These are phyloP conservation scores for Rhizopogon roseolus DNA, from an alignment of 768 basidiomycete genomes.

Conservation along the genomic window DNA sequence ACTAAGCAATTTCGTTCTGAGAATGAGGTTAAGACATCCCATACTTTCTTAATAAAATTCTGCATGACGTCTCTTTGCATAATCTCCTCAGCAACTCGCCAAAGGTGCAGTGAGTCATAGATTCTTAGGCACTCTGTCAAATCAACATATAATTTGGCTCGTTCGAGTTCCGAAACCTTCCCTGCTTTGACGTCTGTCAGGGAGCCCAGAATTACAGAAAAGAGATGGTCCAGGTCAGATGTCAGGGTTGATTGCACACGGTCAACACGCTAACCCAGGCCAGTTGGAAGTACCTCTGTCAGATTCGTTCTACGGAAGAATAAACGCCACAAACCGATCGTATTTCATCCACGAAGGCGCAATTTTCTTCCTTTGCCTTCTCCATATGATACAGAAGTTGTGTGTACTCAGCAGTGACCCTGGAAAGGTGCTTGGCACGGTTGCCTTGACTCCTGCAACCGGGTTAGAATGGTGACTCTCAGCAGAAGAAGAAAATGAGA, in stretches of 20 bases:
- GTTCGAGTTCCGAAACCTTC: slow-evolving; percentile 59
- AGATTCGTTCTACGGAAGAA: not conserved
- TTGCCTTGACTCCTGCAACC: slow-evolving; percentile 49
- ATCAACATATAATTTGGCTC: slow-evolving; percentile 56
- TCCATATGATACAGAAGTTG: slow-evolving; percentile 87
- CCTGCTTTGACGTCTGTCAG: slow-evolving; percentile 45
- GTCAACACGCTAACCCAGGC: slow-evolving; percentile 61
- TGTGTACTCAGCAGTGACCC: slow-evolving; percentile 87
- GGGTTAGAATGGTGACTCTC: slow-evolving; percentile 1
- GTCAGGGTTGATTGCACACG: slow-evolving; percentile 81
- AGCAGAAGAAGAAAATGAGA: not conserved
- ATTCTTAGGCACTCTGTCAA: slow-evolving; percentile 74
- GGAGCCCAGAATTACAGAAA: slow-evolving; percentile 53
- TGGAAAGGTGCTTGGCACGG: slow-evolving; percentile 73
- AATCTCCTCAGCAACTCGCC: slow-evolving; percentile 88
- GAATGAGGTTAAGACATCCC: slow-evolving; percentile 6
- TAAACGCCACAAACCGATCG: slow-evolving; percentile 65
- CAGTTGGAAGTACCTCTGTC: not conserved
- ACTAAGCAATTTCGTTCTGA: slow-evolving; percentile 2
- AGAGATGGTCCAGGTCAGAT: slow-evolving; percentile 81
- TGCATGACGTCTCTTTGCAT: slow-evolving; percentile 67
- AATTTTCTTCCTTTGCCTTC: slow-evolving; percentile 75
- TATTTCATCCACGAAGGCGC: slow-evolving; percentile 76
- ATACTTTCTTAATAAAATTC: slow-evolving; percentile 73
- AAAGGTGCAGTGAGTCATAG: slow-evolving; percentile 76